phyloP scores from a whole-genome alignment of 768 basidiomycete genomes.

The Mycena sanguinolenta region DNA sequence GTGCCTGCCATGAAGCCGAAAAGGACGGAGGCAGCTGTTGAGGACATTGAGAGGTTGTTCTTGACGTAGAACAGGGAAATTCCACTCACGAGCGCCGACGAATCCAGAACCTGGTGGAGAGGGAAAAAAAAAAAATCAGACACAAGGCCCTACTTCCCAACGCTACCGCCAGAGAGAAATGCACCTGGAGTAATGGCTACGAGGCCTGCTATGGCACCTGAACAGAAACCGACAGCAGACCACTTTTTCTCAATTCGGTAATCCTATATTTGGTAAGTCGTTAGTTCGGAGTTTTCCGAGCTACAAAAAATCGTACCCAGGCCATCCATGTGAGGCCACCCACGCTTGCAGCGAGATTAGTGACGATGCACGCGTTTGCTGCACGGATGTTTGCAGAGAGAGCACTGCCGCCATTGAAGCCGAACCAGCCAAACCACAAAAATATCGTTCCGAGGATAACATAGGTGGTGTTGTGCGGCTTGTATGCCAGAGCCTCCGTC shows the following conservation, averaged over 20 bases:
- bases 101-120: conserved; percentile 85
- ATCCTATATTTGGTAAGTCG: conserved; percentile 63
- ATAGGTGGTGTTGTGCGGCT: conserved; percentile 93
- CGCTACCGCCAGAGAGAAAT: no score
- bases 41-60: background rate
- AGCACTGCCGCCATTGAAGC: conserved; percentile 95
- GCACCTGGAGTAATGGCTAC: conserved; percentile 94
- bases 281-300: background rate
- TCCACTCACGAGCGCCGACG: conserved; percentile 77
- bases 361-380: conserved; percentile 90
- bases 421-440: conserved; percentile 93
- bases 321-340: conserved; percentile 95
- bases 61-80: background rate
- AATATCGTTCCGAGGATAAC: conserved; percentile 90
- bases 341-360: conserved; percentile 90
- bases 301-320: conserved; percentile 63
- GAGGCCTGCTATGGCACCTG: conserved; percentile 91
- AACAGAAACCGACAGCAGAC: conserved; percentile 95
- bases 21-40: conserved; percentile 81
- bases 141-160: no score
- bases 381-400: conserved; percentile 91
- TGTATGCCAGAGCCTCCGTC: conserved; percentile 79
- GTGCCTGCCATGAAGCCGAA: conserved; percentile 90
- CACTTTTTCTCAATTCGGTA: conserved; percentile 94
- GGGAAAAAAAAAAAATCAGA: no score